Conservation (phyloP, 148 eudicot genomes). For the Selenicereus undatus region DNA sequence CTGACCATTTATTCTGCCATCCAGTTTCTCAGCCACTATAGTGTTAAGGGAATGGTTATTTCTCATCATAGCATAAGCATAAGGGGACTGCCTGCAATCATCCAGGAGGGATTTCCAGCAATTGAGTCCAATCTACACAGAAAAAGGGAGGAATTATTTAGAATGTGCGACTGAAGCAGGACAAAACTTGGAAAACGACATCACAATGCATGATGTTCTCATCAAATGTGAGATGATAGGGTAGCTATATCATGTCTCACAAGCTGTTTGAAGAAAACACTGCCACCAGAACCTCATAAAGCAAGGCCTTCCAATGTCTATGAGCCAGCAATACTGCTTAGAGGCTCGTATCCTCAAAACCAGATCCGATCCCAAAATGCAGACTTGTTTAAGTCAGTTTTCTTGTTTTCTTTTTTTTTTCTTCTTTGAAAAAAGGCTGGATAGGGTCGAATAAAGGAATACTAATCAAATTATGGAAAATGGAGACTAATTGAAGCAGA, state of each 20-base stretch:
- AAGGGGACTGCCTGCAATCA: slow-evolving; percentile 31
- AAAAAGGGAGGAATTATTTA: not conserved
- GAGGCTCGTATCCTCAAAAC: not conserved
- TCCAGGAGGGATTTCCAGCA: slow-evolving; percentile 32
- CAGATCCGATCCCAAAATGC: not conserved
- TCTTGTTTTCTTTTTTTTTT: not conserved
- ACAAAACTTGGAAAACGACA: not conserved
- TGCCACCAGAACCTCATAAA: not conserved
- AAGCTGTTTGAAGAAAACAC: not conserved
- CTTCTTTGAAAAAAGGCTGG: not conserved
- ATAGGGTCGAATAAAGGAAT: not conserved
- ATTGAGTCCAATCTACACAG: slow-evolving; percentile 30
- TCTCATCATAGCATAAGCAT: slow-evolving; percentile 33
- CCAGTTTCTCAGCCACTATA: slow-evolving; percentile 28
- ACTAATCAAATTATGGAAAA: not conserved
- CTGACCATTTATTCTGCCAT: slow-evolving; percentile 25
- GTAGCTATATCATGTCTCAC: not conserved
- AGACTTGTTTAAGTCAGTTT: not conserved
- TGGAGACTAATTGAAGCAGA: not conserved
- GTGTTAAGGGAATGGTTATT: slow-evolving; percentile 28
- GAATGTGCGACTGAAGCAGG: not conserved
- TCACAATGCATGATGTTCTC: not conserved
- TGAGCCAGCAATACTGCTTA: not conserved
- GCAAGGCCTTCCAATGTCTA: not conserved
- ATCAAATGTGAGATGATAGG: not conserved